phyloP scores from a whole-genome alignment of 345 rosid species.

The Zanthoxylum bungeanum region DNA sequence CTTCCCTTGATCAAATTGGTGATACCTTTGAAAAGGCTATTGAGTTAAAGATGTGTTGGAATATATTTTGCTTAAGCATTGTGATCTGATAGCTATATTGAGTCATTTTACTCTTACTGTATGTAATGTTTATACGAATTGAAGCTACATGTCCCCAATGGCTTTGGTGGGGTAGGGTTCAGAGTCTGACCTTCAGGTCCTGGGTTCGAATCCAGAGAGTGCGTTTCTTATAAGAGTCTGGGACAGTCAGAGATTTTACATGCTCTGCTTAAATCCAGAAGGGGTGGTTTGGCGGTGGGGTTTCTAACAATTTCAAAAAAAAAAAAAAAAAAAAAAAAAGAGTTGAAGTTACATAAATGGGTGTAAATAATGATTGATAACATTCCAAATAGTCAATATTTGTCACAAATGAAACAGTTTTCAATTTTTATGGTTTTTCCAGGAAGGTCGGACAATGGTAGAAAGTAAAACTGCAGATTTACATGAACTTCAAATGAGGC shows the following conservation, averaged over 20 bases:
- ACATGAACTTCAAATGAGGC: slow-evolving; percentile 64
- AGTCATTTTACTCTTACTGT: background rate
- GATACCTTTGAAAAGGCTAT: slow-evolving; percentile 87
- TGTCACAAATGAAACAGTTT: background rate
- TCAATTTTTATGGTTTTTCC: slow-evolving; percentile 16
- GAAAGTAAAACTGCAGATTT: slow-evolving; percentile 76
- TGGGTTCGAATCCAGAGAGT: no score
- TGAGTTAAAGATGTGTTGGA: slow-evolving; percentile 39
- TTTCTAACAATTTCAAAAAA: no score
- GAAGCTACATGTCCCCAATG: no score
- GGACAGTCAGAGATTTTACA: no score
- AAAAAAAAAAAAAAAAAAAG: no score
- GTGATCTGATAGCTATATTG: background rate
- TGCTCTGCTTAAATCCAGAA: no score
- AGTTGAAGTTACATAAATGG: background rate
- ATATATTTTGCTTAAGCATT: background rate
- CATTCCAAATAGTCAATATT: background rate
- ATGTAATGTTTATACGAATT: no score
- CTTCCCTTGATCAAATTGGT: slow-evolving; percentile 82
- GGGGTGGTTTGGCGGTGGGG: no score
- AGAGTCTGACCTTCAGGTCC: no score
- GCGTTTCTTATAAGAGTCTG: no score
- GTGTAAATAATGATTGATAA: background rate
- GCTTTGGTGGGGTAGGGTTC: no score
- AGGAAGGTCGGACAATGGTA: slow-evolving; percentile 89